phyloP scores from a whole-genome alignment of 2,329 filamentous ascomycete species.

The Trichoderma sp. region DNA sequence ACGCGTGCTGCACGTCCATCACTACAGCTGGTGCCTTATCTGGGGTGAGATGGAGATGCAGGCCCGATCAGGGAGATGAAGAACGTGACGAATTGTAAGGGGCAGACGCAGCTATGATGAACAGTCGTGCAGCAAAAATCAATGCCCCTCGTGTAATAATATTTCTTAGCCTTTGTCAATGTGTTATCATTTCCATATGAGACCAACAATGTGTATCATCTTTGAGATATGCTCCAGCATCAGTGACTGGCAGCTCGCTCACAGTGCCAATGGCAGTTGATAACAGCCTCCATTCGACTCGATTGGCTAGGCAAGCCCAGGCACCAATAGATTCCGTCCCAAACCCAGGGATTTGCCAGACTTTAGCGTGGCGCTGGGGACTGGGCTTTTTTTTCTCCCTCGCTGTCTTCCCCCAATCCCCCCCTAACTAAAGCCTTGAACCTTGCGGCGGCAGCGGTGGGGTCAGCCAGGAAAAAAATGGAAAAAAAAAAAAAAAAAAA shows the following conservation, averaged over 20 bases:
- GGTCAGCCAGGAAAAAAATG: not conserved
- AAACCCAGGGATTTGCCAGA: conserved; percentile 14
- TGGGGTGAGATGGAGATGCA: not conserved
- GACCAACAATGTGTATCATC: no score
- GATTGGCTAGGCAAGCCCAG: conserved; percentile 27
- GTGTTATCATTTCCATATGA: not conserved
- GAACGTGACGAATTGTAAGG: not conserved
- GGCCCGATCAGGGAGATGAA: not conserved
- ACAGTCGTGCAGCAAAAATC: not conserved
- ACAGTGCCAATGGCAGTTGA: not conserved
- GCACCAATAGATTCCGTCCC: conserved; percentile 24
- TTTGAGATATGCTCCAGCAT: not conserved
- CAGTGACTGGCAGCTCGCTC: not conserved
- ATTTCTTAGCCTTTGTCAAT: not conserved
- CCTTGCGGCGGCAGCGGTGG: conserved; percentile 16
- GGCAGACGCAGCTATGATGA: not conserved
- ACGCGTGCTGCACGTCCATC: not conserved
- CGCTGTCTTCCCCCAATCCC: not conserved
- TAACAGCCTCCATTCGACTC: not conserved
- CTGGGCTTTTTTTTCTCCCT: not conserved
- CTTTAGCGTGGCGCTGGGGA: conserved; percentile 4
- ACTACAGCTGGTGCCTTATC: not conserved
- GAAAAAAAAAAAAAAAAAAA: not conserved
- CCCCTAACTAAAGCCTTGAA: conserved; percentile 1
- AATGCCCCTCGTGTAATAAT: not conserved